These are phyloP conservation scores for Pichia kudriavzevii DNA, from an alignment of 1,139 yeast genomes.

Conservation along the genomic window DNA sequence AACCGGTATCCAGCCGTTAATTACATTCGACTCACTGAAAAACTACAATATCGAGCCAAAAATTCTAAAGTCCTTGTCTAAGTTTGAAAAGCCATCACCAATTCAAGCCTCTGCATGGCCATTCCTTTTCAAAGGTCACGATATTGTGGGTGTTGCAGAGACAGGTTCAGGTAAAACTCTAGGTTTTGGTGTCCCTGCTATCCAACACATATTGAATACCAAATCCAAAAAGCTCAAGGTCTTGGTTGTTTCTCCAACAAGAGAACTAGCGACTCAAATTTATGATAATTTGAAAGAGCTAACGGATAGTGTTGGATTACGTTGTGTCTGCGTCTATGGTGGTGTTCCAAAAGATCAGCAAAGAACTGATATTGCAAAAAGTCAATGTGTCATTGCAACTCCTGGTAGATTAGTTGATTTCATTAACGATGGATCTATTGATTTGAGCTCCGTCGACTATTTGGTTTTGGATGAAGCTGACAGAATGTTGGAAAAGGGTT, in stretches of 20 bases:
- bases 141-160: slow-evolving; percentile 96
- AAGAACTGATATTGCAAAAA: slow-evolving; percentile 51
- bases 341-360: slow-evolving; percentile 97
- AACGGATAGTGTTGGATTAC: slow-evolving; percentile 52
- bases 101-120: slow-evolving; percentile 99
- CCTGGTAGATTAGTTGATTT: slow-evolving; percentile 94
- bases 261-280: slow-evolving; percentile 93
- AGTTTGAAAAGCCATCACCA: slow-evolving; percentile 88
- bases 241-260: slow-evolving; percentile 87
- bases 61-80: slow-evolving; percentile 50
- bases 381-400: slow-evolving; percentile 84
- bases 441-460: slow-evolving; percentile 61
- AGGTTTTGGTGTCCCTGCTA: slow-evolving; percentile 98
- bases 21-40: slow-evolving; percentile 55
- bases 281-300: slow-evolving; percentile 72
- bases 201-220: slow-evolving; percentile 51
- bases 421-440: slow-evolving; percentile 79
- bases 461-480: slow-evolving; percentile 96
- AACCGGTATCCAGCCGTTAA: slow-evolving; percentile 53
- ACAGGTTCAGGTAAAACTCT: slow-evolving; percentile 97
- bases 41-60: slow-evolving; percentile 39
- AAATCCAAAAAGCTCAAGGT: slow-evolving; percentile 54
- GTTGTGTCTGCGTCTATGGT: slow-evolving; percentile 87
- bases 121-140: slow-evolving; percentile 67
- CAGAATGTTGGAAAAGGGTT: slow-evolving; percentile 95